These are phyloP conservation scores for Acanthamoeba castellanii DNA, from an alignment of 208 protist species.

Conservation along the genomic window DNA sequence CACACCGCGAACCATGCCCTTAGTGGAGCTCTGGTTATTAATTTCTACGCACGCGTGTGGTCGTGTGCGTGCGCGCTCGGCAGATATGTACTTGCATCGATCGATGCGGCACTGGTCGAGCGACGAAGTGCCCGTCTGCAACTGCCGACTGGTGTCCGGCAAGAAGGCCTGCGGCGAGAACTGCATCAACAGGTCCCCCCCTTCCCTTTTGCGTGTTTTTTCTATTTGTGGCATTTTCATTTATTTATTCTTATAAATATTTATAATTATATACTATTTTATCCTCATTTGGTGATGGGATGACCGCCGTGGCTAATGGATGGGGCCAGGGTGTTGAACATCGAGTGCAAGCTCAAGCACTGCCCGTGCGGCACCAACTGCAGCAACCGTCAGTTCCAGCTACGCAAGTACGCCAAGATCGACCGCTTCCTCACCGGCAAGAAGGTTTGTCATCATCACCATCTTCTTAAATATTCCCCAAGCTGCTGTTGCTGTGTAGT, in stretches of 20 bases:
- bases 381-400: neutral
- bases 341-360: neutral
- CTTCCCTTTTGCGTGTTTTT: too few relatives aligned
- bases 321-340: neutral
- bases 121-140: neutral
- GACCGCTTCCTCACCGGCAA: conserved; percentile 75
- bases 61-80: too few relatives aligned
- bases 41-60: neutral
- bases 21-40: neutral
- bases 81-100: neutral
- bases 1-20: neutral
- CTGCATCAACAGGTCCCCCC: neutral
- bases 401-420: conserved; percentile 60
- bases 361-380: neutral
- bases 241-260: neutral
- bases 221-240: too few relatives aligned
- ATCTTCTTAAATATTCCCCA: conserved; percentile 74
- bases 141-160: neutral
- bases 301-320: neutral
- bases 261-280: too few relatives aligned
- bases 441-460: too few relatives aligned
- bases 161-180: neutral
- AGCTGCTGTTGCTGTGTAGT: neutral
- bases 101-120: neutral
- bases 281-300: too few relatives aligned